These are phyloP conservation scores for Aspergillaceae sp. DNA, from an alignment of 2,329 filamentous ascomycete genomes.

Conservation along the genomic window DNA sequence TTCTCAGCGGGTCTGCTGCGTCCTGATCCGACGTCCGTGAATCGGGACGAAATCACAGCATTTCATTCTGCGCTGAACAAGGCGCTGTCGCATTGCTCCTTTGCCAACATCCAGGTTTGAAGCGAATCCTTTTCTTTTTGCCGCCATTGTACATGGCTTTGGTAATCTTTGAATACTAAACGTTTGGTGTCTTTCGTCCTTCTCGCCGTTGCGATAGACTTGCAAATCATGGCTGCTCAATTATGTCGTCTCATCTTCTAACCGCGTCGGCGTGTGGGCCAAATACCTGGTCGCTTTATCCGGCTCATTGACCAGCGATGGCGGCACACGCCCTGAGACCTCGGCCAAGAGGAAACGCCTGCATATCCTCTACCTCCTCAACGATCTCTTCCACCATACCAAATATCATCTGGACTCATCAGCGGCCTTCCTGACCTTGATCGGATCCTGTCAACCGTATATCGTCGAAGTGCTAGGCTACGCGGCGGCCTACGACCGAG, in stretches of 20 bases:
- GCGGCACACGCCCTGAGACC: slow-evolving; percentile 25
- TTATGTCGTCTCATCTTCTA: slow-evolving; percentile 59
- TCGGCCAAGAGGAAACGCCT: slow-evolving; percentile 62
- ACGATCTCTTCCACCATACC: slow-evolving; percentile 66
- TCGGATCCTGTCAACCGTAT: slow-evolving; percentile 48
- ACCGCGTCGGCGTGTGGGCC: slow-evolving; percentile 58
- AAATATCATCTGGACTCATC: slow-evolving; percentile 41
- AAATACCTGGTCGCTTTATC: slow-evolving; percentile 68
- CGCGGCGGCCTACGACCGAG: slow-evolving; percentile 47
- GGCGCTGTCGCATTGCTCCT: slow-evolving; percentile 62
- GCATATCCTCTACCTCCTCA: slow-evolving; percentile 69
- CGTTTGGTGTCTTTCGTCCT: slow-evolving; percentile 5
- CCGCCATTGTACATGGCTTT: slow-evolving; percentile 5
- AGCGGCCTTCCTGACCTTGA: slow-evolving; percentile 43
- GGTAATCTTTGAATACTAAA: slow-evolving; percentile 29
- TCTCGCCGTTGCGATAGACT: slow-evolving; percentile 49
- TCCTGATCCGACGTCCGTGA: slow-evolving; percentile 61
- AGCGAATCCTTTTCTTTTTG: slow-evolving; percentile 20
- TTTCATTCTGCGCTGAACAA: slow-evolving; percentile 60
- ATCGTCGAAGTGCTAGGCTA: slow-evolving; percentile 54
- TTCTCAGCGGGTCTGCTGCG: slow-evolving; percentile 65
- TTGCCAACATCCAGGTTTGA: slow-evolving; percentile 83
- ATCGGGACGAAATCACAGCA: slow-evolving; percentile 59
- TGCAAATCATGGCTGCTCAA: slow-evolving; percentile 79
- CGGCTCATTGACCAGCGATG: slow-evolving; percentile 43